phyloP scores from a whole-genome alignment of 2,329 filamentous ascomycete genomes.

The Penicillium sp. region DNA sequence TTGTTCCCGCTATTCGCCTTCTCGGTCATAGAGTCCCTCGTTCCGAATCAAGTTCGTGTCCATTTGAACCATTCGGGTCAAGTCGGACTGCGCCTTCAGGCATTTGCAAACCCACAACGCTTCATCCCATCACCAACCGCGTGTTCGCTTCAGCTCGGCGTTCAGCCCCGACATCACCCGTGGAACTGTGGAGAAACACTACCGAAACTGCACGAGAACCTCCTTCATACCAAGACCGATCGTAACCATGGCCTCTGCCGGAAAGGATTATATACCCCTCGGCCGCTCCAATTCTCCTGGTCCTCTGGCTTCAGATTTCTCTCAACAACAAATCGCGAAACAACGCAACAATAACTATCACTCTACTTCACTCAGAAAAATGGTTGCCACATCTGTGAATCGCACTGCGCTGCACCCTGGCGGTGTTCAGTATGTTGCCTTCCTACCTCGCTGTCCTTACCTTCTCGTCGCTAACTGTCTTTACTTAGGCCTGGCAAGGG shows the following conservation, averaged over 20 bases:
- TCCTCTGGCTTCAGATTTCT: constrained; percentile 55
- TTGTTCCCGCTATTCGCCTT: constrained; percentile 3
- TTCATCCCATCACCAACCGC: constrained; percentile 22
- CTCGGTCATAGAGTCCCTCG: constrained; percentile 1
- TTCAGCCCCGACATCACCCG: constrained; percentile 40
- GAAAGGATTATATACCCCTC: constrained; percentile 46
- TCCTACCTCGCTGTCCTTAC: constrained; percentile 10
- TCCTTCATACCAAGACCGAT: constrained; percentile 24
- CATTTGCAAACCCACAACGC: constrained; percentile 25
- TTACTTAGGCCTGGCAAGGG: constrained; percentile 68
- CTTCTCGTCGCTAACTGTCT: constrained; percentile 17
- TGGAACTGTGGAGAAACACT: constrained; percentile 40
- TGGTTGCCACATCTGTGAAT: constrained; percentile 66
- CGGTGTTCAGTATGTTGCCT: constrained; percentile 74
- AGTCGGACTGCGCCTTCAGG: constrained; percentile 28
- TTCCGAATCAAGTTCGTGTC: constrained; percentile 25
- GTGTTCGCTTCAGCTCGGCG: constrained; percentile 23
- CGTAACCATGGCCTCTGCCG: constrained; percentile 33
- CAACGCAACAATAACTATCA: constrained; percentile 59
- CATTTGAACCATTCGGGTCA: constrained; percentile 27
- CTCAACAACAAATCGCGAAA: constrained; percentile 56
- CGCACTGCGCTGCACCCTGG: constrained; percentile 87
- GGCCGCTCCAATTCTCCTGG: constrained; percentile 44
- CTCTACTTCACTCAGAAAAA: constrained; percentile 54
- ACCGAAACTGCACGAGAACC: constrained; percentile 24